A percentile compares a stretch with the other conserved stretches of the same genome.
Evolutionary conservation across 2,329 filamentous ascomycete genomes (phyloP).

Genomic region (Magnaporthiopsis poae): DNA sequence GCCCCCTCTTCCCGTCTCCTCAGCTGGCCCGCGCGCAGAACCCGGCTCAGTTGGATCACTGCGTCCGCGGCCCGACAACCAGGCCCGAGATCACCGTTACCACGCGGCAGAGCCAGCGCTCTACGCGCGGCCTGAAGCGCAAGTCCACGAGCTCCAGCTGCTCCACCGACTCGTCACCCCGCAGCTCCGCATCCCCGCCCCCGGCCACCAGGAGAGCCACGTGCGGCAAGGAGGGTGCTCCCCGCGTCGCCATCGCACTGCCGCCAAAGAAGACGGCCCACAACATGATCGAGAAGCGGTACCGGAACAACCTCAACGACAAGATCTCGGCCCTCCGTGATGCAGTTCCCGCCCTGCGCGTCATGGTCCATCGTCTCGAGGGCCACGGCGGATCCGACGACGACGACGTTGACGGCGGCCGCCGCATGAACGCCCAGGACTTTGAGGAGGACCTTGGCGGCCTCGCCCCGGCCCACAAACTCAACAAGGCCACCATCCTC

Average conservation of each 20-base stretch:
- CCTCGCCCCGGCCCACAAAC: slow-evolving; percentile 28
- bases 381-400: slow-evolving; percentile 30
- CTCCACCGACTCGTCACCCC: slow-evolving; percentile 13
- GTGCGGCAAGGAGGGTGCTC: slow-evolving; percentile 7
- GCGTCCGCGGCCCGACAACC: slow-evolving; percentile 5
- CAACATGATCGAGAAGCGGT: slow-evolving; percentile 78
- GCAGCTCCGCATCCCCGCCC: slow-evolving; percentile 15
- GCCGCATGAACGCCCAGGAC: slow-evolving; percentile 1
- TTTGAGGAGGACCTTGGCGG: slow-evolving; percentile 26
- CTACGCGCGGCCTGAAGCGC: slow-evolving; percentile 20
- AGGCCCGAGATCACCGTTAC: neutral
- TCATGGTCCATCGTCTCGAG: slow-evolving; percentile 31
- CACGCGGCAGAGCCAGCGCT: neutral
- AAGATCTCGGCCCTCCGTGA: slow-evolving; percentile 70
- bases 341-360: slow-evolving; percentile 48
- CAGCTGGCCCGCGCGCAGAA: slow-evolving; percentile 12
- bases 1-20: slow-evolving; percentile 18
- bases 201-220: slow-evolving; percentile 7
- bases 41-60: slow-evolving; percentile 9
- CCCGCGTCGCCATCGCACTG: slow-evolving; percentile 8
- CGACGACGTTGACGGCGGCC: slow-evolving; percentile 12
- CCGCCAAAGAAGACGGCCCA: slow-evolving; percentile 64
- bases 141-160: slow-evolving; percentile 19
- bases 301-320: slow-evolving; percentile 74
- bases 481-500: slow-evolving; percentile 35